Conservation (phyloP, 2,329 filamentous ascomycete genomes). For the Aureobasidium uvarum region DNA sequence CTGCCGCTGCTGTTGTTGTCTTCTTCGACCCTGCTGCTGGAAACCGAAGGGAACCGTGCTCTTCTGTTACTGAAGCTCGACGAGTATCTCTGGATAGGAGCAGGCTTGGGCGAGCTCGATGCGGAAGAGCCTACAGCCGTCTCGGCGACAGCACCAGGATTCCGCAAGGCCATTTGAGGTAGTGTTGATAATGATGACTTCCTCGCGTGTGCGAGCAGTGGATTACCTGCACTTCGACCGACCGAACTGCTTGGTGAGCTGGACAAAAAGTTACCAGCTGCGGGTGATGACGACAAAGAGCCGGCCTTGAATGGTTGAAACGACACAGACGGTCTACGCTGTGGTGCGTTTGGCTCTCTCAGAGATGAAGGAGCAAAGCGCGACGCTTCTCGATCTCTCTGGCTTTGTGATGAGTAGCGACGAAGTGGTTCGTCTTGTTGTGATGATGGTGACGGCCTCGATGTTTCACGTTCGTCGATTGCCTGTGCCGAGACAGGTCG, state of each 20-base stretch:
- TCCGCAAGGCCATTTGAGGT: conserved; percentile 70
- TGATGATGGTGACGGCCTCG: not conserved
- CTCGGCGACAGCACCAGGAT: conserved; percentile 59
- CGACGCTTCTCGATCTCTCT: conserved; percentile 16
- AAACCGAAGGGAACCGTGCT: conserved; percentile 72
- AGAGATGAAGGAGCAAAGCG: conserved; percentile 10
- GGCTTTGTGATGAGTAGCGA: conserved; percentile 16
- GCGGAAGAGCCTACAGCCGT: conserved; percentile 63
- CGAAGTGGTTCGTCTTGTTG: conserved; percentile 19
- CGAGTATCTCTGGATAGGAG: conserved; percentile 78
- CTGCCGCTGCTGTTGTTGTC: conserved; percentile 79
- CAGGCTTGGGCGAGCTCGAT: conserved; percentile 74
- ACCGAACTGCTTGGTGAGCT: conserved; percentile 54
- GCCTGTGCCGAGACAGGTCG: conserved; percentile 26
- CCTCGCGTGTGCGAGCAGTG: conserved; percentile 52
- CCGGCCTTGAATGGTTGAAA: conserved; percentile 97
- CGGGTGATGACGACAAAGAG: conserved; percentile 85
- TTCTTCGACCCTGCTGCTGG: conserved; percentile 67
- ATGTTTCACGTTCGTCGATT: not conserved
- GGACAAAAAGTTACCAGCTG: conserved; percentile 51
- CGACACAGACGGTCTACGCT: conserved; percentile 76
- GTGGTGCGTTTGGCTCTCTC: conserved; percentile 50
- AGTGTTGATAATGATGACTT: conserved; percentile 71
- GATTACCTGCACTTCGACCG: conserved; percentile 38
- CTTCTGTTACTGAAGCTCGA: conserved; percentile 91